Conservation (phyloP, 23 red algal genomes). For the Gracilaria vermiculophylla region DNA sequence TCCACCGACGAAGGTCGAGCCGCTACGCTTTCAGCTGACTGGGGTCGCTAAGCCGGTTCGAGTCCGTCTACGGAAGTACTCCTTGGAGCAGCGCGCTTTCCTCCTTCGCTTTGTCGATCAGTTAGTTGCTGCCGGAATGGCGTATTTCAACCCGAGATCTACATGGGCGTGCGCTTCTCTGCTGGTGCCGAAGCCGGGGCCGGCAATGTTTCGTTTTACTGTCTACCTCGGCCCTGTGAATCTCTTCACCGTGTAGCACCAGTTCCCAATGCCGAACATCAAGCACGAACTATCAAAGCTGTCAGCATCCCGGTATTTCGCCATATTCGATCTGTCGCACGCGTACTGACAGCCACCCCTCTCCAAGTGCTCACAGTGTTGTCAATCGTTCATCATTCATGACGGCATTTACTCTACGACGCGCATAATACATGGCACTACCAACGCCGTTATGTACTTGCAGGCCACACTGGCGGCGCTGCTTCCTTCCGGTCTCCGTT, state of each 20-base stretch:
- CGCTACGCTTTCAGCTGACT: neutral
- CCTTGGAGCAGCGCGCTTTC: neutral
- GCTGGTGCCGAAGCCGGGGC: neutral
- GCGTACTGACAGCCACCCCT: conserved; percentile 12
- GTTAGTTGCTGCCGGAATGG: neutral
- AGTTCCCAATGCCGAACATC: neutral
- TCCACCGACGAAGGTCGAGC: neutral
- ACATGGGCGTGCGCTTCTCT: neutral
- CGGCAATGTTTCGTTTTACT: neutral
- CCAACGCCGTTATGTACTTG: neutral
- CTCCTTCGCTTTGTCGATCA: neutral
- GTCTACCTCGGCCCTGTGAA: conserved; percentile 4
- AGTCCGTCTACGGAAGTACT: neutral
- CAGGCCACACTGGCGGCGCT: neutral
- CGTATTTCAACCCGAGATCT: neutral
- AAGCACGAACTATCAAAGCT: neutral
- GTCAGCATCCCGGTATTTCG: neutral
- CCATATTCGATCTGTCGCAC: neutral
- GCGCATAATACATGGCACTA: neutral
- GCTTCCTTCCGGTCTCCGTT: neutral
- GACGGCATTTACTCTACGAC: neutral
- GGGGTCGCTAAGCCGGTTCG: neutral
- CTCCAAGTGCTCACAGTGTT: neutral
- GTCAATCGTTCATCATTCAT: neutral
- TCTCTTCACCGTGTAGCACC: neutral